Evolutionary conservation across 306 rosid species (phyloP), one percentile per base, ranked within the genome.

Genomic region (Neltuma alba): DNA sequence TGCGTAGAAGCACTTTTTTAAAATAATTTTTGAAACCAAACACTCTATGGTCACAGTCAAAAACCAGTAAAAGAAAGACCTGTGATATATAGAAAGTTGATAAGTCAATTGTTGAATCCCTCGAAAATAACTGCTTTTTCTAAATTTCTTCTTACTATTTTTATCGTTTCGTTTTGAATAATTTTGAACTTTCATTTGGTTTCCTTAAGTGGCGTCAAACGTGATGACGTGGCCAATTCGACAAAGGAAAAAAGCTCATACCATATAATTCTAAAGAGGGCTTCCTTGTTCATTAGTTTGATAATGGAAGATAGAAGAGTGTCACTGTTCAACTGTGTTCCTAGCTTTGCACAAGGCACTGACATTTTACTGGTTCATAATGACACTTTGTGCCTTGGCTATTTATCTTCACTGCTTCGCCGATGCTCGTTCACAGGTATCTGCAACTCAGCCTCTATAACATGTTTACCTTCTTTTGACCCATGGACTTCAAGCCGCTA

Each of bases 291-390:
- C 27, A 5, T 60, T 21, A 13, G 52, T 63, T 37, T 31, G 75
- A 27, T 68, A 45, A 81, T 72, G 85, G 79, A 45, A 44, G 1
- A 11, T 40, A 28, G 3, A 30, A 52, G 64, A 52, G 7, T 9
- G 40, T 40, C 80, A 45, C 2, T 69, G 47, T 23, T 52, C 23
- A 75, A 69, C 16, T 62, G 8, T 52, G 78, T 83, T 63, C 81
- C 93, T 15, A 65, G 40, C 63, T 84, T 79, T 81, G 90, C 89
- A 8, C 55, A 70, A 38, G 91, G 89, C 42, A 79, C 72, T 8
- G 20, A 72, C 21, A 65, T 91, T 74, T 68, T 89, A 68, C 48
- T 91, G 21, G 50, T 89, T 5, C 90, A 89, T 78, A 70, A 75
- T 74, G 84, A 86, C 11, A 50, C 41, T n/a, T 7, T 47, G 20